Conservation (phyloP, 345 rosid genomes). For the Sapria himalayana region DNA sequence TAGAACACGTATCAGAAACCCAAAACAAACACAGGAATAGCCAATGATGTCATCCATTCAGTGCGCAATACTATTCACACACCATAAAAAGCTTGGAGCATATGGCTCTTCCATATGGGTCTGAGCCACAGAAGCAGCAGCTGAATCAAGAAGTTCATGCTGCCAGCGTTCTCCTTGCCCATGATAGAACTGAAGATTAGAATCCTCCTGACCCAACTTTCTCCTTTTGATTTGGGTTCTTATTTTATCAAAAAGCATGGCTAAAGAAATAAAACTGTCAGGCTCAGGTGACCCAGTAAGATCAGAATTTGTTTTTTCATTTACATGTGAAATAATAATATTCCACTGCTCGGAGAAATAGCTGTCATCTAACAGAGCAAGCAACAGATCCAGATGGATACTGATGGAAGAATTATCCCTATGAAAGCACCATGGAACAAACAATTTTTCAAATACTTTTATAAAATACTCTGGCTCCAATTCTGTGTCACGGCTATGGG, state of each 20-base stretch:
- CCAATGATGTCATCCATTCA: too few relatives aligned
- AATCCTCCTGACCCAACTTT: constrained; percentile 19
- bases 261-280: constrained; percentile 19
- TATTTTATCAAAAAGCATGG: constrained; percentile 52
- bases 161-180: constrained; percentile 44
- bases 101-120: too few relatives aligned
- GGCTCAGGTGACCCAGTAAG: constrained; percentile 14
- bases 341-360: constrained; percentile 56
- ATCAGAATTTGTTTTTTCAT: constrained; percentile 18
- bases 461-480: constrained; percentile 24
- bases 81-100: constrained; percentile 74
- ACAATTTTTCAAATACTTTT: constrained; percentile 38
- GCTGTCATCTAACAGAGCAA: constrained; percentile 64
- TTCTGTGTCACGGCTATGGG: constrained; percentile 17
- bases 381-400: constrained; percentile 49
- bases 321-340: constrained; percentile 34
- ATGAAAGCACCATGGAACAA: constrained; percentile 73
- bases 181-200: too few relatives aligned
- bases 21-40: not conserved
- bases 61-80: too few relatives aligned
- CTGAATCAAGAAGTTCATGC: constrained; percentile 56
- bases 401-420: constrained; percentile 23
- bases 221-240: constrained; percentile 30
- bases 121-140: constrained; percentile 32
- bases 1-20: constrained; percentile 8